Base-by-base conservation (phyloP, 2,329 filamentous ascomycete genomes). In the Epichloe brachyelytri region DNA sequence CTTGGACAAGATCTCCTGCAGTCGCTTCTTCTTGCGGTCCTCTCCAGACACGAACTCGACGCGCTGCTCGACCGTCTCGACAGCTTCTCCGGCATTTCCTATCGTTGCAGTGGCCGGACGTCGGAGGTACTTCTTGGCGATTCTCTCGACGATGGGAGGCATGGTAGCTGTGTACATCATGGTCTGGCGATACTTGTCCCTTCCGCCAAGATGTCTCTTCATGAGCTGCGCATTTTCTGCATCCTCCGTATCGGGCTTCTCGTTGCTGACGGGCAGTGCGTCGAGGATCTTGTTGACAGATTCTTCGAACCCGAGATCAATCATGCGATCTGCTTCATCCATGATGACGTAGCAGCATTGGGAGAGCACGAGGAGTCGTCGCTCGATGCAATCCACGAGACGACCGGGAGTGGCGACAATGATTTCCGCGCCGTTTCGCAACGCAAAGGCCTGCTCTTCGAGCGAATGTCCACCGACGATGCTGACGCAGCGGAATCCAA, bases 111-210 rank as follows among this genome's bases (percentile, higher is more conserved):
- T 93, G 19, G 93, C 93, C 0, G 93, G 93, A 12, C 93, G 82
- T 1, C 91, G 86, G 15, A 97, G 80, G 64, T 98, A 98, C 65
- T 95, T 95, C 60, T 90, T 85, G n/a, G 93, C 93, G 56, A 98
- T 97, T 55, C 87, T 86, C 65, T 98, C 93, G 15, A 98, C 87
- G 0, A 86, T 81, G 0, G 86, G 72, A 2, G 93, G 90, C 93
- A 98, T 98, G 30, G 93, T 98, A 49, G 93, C 93, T 57, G 93
- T 97, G 80, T 97, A 98, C 93, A 98, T 98, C 93, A 98, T 98
- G 0, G 93, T 98, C 68, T 98, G 91, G 53, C 93, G 78, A 71
- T 97, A 97, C 20, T 86, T 79, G 61, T 89, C 85, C 58, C 82
- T 81, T 17, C 81, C 81, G 49, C 83, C 83, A 2, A 95, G 71